Conservation (phyloP, 208 protist genomes). For the Histomonas meleagridis region DNA sequence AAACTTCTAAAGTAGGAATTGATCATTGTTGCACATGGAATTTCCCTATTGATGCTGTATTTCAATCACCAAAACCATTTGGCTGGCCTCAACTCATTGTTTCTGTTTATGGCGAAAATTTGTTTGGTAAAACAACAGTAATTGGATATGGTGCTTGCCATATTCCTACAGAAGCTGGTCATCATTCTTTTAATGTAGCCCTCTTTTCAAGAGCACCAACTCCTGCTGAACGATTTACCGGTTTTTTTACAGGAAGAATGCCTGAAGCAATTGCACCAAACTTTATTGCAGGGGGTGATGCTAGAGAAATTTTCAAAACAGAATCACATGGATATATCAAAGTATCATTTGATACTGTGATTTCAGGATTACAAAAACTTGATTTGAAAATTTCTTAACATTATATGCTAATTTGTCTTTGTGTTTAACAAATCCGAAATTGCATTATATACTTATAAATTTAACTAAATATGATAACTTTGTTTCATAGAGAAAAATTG, state of each 20-base stretch:
- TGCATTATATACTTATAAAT: too few species aligned
- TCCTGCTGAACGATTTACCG: background rate
- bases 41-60: conserved; percentile 40
- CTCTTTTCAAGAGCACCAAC: background rate
- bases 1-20: background rate
- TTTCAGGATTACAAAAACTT: conserved; percentile 15
- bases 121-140: conserved; percentile 41
- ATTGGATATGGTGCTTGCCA: conserved; percentile 40
- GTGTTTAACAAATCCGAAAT: too few species aligned
- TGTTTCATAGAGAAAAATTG: too few species aligned
- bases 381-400: too few species aligned
- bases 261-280: background rate
- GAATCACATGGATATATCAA: background rate
- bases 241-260: conserved; percentile 14
- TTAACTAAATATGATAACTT: too few species aligned
- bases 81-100: conserved; percentile 41
- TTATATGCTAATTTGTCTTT: too few species aligned
- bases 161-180: conserved; percentile 33
- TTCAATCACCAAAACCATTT: conserved; percentile 35
- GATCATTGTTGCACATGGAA: conserved; percentile 9
- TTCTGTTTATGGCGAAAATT: conserved; percentile 40
- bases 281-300: conserved; percentile 13
- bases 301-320: conserved; percentile 35
- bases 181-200: background rate
- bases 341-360: background rate